Conservation (phyloP, 768 basidiomycete species). For the Brasilioporus rufonigricans region DNA sequence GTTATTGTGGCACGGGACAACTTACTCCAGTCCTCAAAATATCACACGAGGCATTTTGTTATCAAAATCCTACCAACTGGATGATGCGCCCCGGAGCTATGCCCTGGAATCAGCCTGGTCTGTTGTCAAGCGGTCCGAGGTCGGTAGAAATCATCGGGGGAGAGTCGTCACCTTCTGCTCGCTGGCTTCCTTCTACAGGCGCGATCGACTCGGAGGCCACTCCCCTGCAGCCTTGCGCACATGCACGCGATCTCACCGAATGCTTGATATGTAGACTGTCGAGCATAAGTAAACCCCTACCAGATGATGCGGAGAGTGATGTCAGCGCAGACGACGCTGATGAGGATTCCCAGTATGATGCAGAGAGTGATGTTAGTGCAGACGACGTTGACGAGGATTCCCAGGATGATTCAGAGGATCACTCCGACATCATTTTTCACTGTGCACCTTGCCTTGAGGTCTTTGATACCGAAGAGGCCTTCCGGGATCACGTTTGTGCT, state of each 20-base stretch:
- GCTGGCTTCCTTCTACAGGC: not conserved
- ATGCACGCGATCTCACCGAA: not conserved
- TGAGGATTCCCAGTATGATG: no score
- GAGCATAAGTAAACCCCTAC: not conserved
- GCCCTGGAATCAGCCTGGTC: not conserved
- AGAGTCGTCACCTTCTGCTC: not conserved
- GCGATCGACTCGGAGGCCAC: not conserved
- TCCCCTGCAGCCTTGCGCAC: not conserved
- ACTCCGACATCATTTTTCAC: not conserved
- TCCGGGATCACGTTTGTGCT: constrained; percentile 16
- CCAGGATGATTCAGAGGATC: not conserved
- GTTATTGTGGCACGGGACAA: no score
- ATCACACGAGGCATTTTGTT: constrained; percentile 8
- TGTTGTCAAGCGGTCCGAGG: not conserved
- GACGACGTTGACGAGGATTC: not conserved
- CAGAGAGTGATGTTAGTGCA: not conserved
- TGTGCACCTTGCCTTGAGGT: constrained; percentile 17
- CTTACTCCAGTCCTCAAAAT: not conserved
- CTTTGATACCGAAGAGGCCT: constrained; percentile 12
- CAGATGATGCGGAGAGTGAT: not conserved
- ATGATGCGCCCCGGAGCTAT: not conserved
- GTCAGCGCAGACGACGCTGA: not conserved
- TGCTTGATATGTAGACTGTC: constrained; percentile 12
- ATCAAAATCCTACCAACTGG: not conserved
- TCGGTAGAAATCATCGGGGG: not conserved